Evolutionary conservation across 208 protist species (phyloP).

Genomic region (Leishmania guyanensis): DNA sequence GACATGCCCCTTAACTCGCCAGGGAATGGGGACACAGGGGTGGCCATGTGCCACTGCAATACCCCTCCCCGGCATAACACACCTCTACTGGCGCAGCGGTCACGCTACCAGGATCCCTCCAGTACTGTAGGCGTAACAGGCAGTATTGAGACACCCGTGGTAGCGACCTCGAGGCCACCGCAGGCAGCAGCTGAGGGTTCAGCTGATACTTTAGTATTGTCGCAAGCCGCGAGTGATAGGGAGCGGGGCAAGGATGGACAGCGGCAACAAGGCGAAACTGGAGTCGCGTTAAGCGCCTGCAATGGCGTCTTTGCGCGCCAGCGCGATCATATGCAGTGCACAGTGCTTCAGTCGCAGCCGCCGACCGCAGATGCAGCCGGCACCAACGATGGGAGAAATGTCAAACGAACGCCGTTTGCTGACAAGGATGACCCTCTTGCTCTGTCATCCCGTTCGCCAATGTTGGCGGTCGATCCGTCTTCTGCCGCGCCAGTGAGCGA

Average conservation of each 20-base stretch:
- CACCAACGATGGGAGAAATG: neutral
- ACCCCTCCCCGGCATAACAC: neutral
- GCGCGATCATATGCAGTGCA: neutral
- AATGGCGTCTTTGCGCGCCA: conserved; percentile 1
- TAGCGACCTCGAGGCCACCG: neutral
- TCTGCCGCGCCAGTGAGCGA: neutral
- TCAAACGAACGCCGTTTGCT: neutral
- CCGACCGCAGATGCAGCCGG: neutral
- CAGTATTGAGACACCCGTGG: neutral
- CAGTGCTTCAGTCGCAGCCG: neutral
- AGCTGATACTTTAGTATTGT: neutral
- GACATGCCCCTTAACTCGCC: neutral
- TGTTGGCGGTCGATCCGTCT: neutral
- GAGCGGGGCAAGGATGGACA: neutral
- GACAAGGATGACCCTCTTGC: neutral
- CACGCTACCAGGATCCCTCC: conserved; percentile 9
- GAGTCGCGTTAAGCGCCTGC: neutral
- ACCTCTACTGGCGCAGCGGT: neutral
- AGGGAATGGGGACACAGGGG: neutral
- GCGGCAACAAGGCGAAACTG: neutral
- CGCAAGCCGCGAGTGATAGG: too few species aligned
- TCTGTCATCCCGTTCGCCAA: neutral
- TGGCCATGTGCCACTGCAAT: neutral
- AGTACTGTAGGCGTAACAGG: neutral
- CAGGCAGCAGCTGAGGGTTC: too few species aligned